Conservation (phyloP, 208 protist species). For the Trypanosoma rangeli region DNA sequence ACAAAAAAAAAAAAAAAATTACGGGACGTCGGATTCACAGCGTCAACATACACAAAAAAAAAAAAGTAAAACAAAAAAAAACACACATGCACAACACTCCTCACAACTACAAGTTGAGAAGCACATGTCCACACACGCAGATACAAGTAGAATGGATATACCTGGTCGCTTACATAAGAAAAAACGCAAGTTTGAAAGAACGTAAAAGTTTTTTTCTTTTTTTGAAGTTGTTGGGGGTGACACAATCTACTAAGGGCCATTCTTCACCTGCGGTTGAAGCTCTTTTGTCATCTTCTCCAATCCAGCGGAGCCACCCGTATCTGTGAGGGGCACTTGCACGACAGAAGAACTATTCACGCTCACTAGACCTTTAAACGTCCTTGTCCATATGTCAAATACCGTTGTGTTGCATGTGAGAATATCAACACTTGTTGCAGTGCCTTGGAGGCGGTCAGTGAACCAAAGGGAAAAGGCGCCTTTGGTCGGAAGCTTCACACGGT, state of each 20-base stretch:
- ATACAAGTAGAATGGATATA: background rate
- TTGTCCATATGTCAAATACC: conserved; percentile 79
- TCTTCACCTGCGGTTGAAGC: conserved; percentile 40
- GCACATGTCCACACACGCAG: background rate
- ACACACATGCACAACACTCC: background rate
- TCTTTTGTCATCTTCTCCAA: conserved; percentile 33
- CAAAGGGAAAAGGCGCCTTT: conserved; percentile 71
- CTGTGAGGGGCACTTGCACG: conserved; percentile 58
- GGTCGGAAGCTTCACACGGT: conserved; percentile 50
- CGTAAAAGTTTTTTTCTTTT: background rate
- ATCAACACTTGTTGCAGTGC: conserved; percentile 43
- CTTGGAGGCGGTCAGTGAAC: conserved; percentile 51
- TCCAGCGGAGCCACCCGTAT: conserved; percentile 16
- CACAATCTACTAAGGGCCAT: conserved; percentile 1
- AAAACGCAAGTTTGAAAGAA: background rate
- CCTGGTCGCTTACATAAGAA: background rate
- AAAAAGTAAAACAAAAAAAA: background rate
- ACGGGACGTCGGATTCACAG: background rate
- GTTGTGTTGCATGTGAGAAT: conserved; percentile 70
- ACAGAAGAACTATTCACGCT: conserved; percentile 82
- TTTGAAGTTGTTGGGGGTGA: background rate
- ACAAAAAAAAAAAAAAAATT: background rate
- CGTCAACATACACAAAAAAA: background rate
- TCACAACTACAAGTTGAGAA: background rate
- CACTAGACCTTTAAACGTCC: conserved; percentile 64